Base-by-base conservation (phyloP, 441 rosid species). In the Arabidopsis lyrata region DNA sequence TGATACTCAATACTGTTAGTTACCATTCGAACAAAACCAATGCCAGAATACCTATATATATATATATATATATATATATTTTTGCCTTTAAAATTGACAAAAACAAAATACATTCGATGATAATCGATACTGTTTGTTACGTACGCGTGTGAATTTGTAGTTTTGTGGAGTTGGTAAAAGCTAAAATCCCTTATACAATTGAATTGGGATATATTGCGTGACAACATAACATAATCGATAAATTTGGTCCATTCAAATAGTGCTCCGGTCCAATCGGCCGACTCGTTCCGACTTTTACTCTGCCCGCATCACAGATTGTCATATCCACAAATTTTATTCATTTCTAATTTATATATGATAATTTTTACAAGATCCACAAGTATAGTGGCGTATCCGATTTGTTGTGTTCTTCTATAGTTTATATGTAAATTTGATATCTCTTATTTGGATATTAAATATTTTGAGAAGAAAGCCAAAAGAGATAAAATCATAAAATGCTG, bases 191-290 rank as follows among this genome's bases (percentile, higher is more conserved):
- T 24, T 8, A 35, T 49, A 18, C 38, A 22, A 52, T 52, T 59
- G 59, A 38, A 1, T n/a, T n/a, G n/a, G n/a, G 62, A 66, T 27
- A 27, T 27, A 29, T 66, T 39, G 55, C 67, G 73, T 58, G 78
- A 67, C 20, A 32, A 66, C 31, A 57, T 38, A 58, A 39, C 13
- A 48, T 5, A 66, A 31, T 66, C 5, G 55, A 48, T 61, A 27
- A 72, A 6, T 34, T 34, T 15, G 63, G 69, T 53, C 69, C 57
- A 61, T 53, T 68, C 63, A 44, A 75, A 68, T 68, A 68, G 78
- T 53, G 74, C 32, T 75, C 69, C 69, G 58, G 78, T 75, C 74
- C 64, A 55, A 75, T 75, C 74, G 69, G 35, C 69, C 64, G 67
- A 34, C 78, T 68, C 63, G 7, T 38, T 68, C 69, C 64, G 57